These are phyloP conservation scores for Trichoderma sp. DNA, from an alignment of 2,329 filamentous ascomycete species.

Conservation along the genomic window DNA sequence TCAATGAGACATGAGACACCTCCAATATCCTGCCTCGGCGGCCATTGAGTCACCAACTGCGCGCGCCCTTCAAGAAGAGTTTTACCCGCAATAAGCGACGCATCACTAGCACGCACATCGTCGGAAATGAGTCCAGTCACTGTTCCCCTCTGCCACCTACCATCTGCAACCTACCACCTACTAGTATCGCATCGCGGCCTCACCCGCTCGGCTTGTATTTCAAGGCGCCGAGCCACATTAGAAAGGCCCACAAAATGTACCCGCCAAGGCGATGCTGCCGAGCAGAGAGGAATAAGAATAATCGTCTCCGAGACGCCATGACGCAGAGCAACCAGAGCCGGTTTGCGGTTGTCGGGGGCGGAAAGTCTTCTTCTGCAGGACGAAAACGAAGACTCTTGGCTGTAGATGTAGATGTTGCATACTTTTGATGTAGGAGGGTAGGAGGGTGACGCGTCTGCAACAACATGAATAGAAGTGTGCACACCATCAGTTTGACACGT, in stretches of 20 bases:
- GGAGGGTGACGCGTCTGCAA: not conserved
- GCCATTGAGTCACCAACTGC: not conserved
- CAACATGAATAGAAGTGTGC: not conserved
- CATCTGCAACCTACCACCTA: no score
- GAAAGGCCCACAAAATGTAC: not conserved
- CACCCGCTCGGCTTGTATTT: slow-evolving; percentile 7
- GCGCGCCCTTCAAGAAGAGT: not conserved
- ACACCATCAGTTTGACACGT: not conserved
- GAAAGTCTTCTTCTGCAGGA: not conserved
- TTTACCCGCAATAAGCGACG: not conserved
- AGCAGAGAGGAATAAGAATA: not conserved
- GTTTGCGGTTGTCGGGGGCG: not conserved
- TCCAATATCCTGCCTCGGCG: not conserved
- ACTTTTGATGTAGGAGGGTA: not conserved
- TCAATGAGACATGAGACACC: not conserved
- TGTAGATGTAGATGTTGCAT: not conserved
- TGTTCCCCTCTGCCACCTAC: not conserved
- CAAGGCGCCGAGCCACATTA: slow-evolving; percentile 1
- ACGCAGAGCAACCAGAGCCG: not conserved
- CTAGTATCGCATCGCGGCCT: not conserved
- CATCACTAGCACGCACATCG: not conserved
- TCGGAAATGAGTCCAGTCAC: not conserved
- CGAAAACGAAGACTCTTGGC: not conserved
- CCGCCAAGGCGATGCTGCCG: not conserved
- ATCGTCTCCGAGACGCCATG: not conserved